Evolutionary conservation across 176 grass and related monocot species (phyloP).

Genomic region (Canna indica): DNA sequence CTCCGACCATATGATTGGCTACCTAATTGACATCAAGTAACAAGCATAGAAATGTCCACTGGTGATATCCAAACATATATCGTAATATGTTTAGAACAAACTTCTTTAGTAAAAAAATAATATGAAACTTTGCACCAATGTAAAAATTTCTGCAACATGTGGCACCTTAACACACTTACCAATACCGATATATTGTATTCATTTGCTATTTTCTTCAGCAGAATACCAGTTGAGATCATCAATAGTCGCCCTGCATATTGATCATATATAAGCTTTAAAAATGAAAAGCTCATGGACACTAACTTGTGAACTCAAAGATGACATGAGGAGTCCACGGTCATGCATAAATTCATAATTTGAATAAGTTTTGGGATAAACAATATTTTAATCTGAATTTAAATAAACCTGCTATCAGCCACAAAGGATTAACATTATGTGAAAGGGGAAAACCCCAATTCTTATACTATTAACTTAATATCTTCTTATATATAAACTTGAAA

Average conservation of each 20-base stretch:
- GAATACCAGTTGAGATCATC: conserved; percentile 5
- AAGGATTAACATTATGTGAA: no score
- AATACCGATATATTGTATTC: conserved; percentile 1
- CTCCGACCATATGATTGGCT: conserved; percentile 9
- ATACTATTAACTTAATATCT: no score
- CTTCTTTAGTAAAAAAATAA: neutral
- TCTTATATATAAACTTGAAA: no score
- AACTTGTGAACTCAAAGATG: neutral
- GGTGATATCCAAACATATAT: neutral
- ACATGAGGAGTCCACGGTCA: neutral
- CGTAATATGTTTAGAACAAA: neutral
- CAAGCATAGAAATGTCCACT: neutral
- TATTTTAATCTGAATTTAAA: neutral
- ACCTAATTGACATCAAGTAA: neutral
- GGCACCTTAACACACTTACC: neutral
- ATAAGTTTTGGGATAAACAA: neutral
- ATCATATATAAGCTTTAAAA: neutral
- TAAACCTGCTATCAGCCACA: no score
- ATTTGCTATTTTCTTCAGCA: conserved; percentile 8
- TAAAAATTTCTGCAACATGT: neutral
- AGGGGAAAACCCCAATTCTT: no score
- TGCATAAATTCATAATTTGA: neutral
- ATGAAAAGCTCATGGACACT: neutral
- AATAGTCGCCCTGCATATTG: neutral
- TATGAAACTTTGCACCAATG: neutral